Evolutionary conservation across 2,329 filamentous ascomycete genomes (phyloP).

Genomic region (Ascochyta fabae): DNA sequence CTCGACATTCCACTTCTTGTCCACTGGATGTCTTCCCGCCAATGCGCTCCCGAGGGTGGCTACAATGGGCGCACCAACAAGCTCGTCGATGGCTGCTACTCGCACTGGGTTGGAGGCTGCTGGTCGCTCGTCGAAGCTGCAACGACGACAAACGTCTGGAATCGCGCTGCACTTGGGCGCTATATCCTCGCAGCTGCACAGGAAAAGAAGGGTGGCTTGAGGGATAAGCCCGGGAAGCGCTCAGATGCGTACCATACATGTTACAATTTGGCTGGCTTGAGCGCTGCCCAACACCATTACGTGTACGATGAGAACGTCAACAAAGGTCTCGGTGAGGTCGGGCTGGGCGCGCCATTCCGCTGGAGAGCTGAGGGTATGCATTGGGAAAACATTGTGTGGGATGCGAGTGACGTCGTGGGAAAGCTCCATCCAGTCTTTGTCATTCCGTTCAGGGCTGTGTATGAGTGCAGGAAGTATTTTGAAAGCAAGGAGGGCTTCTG

Average conservation of each 20-base stretch:
- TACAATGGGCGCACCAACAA: conserved; percentile 96
- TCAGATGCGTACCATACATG: conserved; percentile 93
- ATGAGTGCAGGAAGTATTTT: conserved; percentile 71
- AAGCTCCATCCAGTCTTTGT: conserved; percentile 85
- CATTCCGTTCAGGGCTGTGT: conserved; percentile 74
- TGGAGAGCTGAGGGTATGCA: conserved; percentile 56
- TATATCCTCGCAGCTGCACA: conserved; percentile 94
- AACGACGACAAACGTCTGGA: conserved; percentile 67
- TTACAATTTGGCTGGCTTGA: conserved; percentile 87
- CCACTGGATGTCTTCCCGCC: conserved; percentile 86
- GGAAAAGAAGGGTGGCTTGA: conserved; percentile 77
- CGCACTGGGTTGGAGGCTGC: conserved; percentile 95
- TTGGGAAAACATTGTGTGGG: conserved; percentile 64
- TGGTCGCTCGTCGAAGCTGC: conserved; percentile 90
- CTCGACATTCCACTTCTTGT: conserved; percentile 79
- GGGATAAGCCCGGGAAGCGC: conserved; percentile 90
- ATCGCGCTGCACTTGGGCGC: conserved; percentile 80
- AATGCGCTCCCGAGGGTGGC: conserved; percentile 89
- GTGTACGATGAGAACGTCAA: conserved; percentile 52
- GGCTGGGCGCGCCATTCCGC: conserved; percentile 51
- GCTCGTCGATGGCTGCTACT: conserved; percentile 97
- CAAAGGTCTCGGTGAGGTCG: conserved; percentile 32
- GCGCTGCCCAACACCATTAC: conserved; percentile 75
- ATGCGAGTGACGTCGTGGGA: conserved; percentile 71
- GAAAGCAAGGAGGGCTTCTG: conserved; percentile 64